These are phyloP conservation scores for Acrocalymma vagum DNA, from an alignment of 2,329 filamentous ascomycete genomes.

Conservation along the genomic window DNA sequence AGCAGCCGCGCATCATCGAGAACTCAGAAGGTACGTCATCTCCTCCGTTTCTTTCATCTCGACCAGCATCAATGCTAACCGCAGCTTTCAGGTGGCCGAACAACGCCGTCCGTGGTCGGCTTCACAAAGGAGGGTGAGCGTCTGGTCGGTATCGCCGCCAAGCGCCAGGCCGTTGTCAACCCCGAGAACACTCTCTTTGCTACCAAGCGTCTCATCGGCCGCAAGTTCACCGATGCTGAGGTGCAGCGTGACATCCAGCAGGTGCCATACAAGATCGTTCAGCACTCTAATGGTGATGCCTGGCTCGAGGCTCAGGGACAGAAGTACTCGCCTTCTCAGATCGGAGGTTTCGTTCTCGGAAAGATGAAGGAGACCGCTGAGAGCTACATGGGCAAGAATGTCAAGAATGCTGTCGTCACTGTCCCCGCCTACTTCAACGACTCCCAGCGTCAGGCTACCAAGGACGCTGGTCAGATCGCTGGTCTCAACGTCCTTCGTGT, in stretches of 20 bases:
- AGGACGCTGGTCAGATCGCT: constrained; percentile 96
- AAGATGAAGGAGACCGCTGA: constrained; percentile 99
- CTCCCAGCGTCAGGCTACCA: constrained; percentile 96
- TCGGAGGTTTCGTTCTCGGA: constrained; percentile 93
- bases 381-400: constrained; percentile 85
- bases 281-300: constrained; percentile 95
- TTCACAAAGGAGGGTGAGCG: constrained; percentile 96
- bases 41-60: constrained; percentile 3
- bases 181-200: constrained; percentile 98
- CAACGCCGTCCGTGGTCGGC: constrained; percentile 92
- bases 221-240: constrained; percentile 93
- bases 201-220: constrained; percentile 97
- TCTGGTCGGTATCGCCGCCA: constrained; percentile 94
- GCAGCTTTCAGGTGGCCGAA: constrained; percentile 73
- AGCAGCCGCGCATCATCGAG: constrained; percentile 93
- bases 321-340: constrained; percentile 98
- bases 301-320: constrained; percentile 94
- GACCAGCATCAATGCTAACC: constrained; percentile 18
- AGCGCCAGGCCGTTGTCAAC: constrained; percentile 98
- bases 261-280: constrained; percentile 98
- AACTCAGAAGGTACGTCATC: constrained; percentile 81
- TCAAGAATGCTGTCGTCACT: constrained; percentile 97
- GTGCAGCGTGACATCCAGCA: constrained; percentile 97
- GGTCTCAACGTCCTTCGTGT: constrained; percentile 97
- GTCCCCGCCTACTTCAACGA: constrained; percentile 99